A percentile compares a stretch with the other conserved stretches of the same genome.
These are phyloP conservation scores for Suillus clintonianus DNA, from an alignment of 768 basidiomycete genomes.

Conservation along the genomic window DNA sequence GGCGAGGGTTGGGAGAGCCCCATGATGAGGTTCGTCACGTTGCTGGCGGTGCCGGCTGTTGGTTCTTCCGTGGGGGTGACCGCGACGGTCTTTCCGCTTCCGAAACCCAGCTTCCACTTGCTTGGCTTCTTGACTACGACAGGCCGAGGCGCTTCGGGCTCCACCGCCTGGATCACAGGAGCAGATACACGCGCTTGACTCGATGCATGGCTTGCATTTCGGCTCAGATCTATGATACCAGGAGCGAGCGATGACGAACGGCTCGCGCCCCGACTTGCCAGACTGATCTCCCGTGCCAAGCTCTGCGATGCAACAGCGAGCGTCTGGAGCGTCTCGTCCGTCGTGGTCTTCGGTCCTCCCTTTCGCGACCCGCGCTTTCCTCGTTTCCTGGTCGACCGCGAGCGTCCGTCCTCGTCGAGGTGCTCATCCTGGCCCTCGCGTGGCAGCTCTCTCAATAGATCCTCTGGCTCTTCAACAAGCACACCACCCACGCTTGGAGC, in stretches of 20 bases:
- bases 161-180: slow-evolving; percentile 24
- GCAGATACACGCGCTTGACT: slow-evolving; percentile 40
- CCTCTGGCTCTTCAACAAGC: slow-evolving; percentile 41
- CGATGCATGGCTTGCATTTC: slow-evolving; percentile 22
- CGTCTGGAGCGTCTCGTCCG: slow-evolving; percentile 62
- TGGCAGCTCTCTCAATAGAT: slow-evolving; percentile 31
- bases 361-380: slow-evolving; percentile 86
- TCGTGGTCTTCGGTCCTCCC: slow-evolving; percentile 57
- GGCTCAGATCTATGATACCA: slow-evolving; percentile 23
- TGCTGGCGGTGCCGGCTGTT: slow-evolving; percentile 68
- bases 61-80: slow-evolving; percentile 38
- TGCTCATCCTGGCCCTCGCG: slow-evolving; percentile 20
- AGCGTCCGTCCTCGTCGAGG: slow-evolving; percentile 35
- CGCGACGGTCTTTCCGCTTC: slow-evolving; percentile 67
- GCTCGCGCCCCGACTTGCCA: slow-evolving; percentile 40
- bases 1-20: slow-evolving; percentile 52
- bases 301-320: slow-evolving; percentile 81
- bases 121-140: slow-evolving; percentile 66
- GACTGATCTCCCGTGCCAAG: slow-evolving; percentile 82
- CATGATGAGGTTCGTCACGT: slow-evolving; percentile 77
- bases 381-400: slow-evolving; percentile 72
- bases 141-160: slow-evolving; percentile 19
- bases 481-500: slow-evolving; percentile 62
- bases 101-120: slow-evolving; percentile 54
- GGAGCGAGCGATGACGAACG: slow-evolving; percentile 45